Conservation (phyloP, 352 stramenopile species). For the Pythium aquatile region DNA sequence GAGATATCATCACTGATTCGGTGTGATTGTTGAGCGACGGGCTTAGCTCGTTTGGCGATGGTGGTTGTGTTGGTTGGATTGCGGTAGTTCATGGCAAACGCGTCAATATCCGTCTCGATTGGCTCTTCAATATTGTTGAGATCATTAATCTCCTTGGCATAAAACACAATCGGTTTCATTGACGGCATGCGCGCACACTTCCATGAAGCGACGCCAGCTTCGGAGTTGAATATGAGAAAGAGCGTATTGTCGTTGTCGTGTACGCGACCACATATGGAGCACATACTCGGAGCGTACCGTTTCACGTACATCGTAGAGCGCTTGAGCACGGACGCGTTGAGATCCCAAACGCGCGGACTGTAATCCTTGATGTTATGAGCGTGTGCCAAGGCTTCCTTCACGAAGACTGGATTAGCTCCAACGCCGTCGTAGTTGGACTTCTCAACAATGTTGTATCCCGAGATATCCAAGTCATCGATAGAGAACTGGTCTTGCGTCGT, state of each 20-base stretch:
- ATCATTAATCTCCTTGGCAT: not conserved
- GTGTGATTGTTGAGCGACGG: too few relatives aligned
- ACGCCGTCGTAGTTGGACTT: too few relatives aligned
- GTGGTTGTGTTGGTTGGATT: too few relatives aligned
- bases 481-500: not conserved
- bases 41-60: too few relatives aligned
- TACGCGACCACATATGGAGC: conserved; percentile 10
- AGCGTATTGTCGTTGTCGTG: conserved; percentile 21
- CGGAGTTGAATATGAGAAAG: conserved; percentile 18
- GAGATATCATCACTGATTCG: too few relatives aligned
- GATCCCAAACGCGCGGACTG: conserved; percentile 3
- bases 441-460: conserved; percentile 5
- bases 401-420: too few relatives aligned
- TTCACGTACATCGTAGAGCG: conserved; percentile 15
- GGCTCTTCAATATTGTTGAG: too few relatives aligned
- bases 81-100: too few relatives aligned
- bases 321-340: not conserved
- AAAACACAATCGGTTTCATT: not conserved
- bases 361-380: conserved; percentile 14
- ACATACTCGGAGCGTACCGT: conserved; percentile 17
- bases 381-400: not conserved
- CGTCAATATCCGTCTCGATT: not conserved
- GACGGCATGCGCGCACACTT: conserved; percentile 3
- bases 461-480: not conserved
- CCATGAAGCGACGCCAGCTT: conserved; percentile 7